These are phyloP conservation scores for Alloascoidea hylecoeti DNA, from an alignment of 805 yeast species.

Conservation along the genomic window DNA sequence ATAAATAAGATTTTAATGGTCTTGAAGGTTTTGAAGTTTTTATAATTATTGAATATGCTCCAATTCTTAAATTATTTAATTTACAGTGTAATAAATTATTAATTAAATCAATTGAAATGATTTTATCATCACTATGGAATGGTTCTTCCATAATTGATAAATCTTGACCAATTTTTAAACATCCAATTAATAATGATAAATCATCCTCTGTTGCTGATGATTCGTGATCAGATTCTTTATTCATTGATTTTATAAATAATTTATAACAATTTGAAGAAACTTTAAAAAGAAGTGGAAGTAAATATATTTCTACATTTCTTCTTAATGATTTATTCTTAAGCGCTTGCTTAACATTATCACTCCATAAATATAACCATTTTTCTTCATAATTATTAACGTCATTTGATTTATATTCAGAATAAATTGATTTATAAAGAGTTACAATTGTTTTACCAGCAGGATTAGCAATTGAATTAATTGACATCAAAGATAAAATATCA, in stretches of 20 bases:
- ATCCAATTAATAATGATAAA: constrained; percentile 30
- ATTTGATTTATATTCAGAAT: neutral
- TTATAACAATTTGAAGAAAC: constrained; percentile 28
- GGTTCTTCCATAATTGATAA: constrained; percentile 38
- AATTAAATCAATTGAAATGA: constrained; percentile 20
- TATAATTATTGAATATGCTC: constrained; percentile 46
- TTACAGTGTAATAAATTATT: constrained; percentile 30
- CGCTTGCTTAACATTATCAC: constrained; percentile 18
- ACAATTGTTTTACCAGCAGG: constrained; percentile 46
- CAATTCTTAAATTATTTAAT: constrained; percentile 27
- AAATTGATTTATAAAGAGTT: constrained; percentile 8
- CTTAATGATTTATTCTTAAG: constrained; percentile 20
- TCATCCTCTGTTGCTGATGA: constrained; percentile 11
- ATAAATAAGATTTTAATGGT: constrained; percentile 32
- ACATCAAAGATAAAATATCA: constrained; percentile 33
- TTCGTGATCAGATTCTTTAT: constrained; percentile 5
- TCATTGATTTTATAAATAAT: constrained; percentile 20
- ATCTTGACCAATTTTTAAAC: constrained; percentile 52
- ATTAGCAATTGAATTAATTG: constrained; percentile 49
- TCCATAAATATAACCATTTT: constrained; percentile 43
- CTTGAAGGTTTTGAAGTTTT: constrained; percentile 47
- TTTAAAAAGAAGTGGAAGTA: constrained; percentile 51
- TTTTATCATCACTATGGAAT: constrained; percentile 19
- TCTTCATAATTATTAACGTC: constrained; percentile 13
- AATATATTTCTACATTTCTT: constrained; percentile 38